Conservation (phyloP, 2,329 filamentous ascomycete species). For the Ceratocystis cacaofunesta region DNA sequence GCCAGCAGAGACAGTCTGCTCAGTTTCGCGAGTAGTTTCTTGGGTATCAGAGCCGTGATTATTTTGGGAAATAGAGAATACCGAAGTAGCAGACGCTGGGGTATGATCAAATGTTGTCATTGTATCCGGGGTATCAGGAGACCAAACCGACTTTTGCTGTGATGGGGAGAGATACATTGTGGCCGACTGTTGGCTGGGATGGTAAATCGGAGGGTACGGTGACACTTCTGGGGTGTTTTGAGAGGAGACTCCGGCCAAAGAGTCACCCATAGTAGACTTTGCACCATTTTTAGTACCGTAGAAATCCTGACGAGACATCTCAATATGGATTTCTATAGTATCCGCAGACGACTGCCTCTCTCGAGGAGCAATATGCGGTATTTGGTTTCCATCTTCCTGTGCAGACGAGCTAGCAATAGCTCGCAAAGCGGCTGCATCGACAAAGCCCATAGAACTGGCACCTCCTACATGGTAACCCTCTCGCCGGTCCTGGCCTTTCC, state of each 20-base stretch:
- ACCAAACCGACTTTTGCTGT: conserved; percentile 29
- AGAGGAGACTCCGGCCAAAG: conserved; percentile 24
- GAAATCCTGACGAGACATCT: conserved; percentile 38
- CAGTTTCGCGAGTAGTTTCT: neutral
- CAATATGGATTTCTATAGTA: conserved; percentile 55
- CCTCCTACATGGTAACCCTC: conserved; percentile 14
- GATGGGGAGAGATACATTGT: conserved; percentile 1
- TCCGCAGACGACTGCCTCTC: conserved; percentile 40
- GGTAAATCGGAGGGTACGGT: conserved; percentile 16
- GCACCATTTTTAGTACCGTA: conserved; percentile 26
- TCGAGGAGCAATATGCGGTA: conserved; percentile 29
- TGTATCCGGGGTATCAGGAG: conserved; percentile 44
- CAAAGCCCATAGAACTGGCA: conserved; percentile 33
- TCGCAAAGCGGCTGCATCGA: conserved; percentile 42
- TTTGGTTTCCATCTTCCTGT: conserved; percentile 29
- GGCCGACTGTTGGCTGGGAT: conserved; percentile 4
- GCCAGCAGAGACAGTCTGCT: neutral
- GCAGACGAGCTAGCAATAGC: conserved; percentile 43
- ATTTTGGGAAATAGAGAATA: neutral
- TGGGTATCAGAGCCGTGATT: neutral
- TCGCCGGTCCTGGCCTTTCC: conserved; percentile 18
- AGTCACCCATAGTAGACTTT: conserved; percentile 31
- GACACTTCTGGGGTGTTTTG: neutral
- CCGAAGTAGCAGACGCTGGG: conserved; percentile 9
- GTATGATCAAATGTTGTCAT: conserved; percentile 24